Evolutionary conservation across 768 basidiomycete species (phyloP).

Genomic region (Russula virescens): DNA sequence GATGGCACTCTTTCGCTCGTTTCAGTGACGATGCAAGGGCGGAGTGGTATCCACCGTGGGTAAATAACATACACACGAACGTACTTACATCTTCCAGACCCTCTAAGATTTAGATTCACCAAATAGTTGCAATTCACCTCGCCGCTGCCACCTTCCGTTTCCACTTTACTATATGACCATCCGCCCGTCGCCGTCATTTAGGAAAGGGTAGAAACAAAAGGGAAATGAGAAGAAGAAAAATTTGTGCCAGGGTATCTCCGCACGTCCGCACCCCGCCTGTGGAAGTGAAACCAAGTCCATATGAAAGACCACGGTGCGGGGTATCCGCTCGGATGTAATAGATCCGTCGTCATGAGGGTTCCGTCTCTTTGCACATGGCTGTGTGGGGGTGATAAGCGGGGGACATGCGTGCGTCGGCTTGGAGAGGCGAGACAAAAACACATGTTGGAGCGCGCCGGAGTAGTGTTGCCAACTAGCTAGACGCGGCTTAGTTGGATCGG

Average conservation of each 20-base stretch:
- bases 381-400: too few species aligned
- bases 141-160: too few species aligned
- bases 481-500: neutral
- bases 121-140: neutral
- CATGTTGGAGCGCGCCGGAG: neutral
- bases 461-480: neutral
- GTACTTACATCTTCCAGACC: neutral
- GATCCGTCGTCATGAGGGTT: neutral
- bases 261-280: too few species aligned
- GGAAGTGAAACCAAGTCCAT: too few species aligned
- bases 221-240: neutral
- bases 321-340: too few species aligned
- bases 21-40: neutral
- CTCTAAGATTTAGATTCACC: conserved; percentile 5
- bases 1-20: neutral
- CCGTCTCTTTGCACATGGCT: too few species aligned
- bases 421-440: neutral
- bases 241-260: too few species aligned
- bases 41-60: neutral
- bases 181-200: too few species aligned
- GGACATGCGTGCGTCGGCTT: neutral
- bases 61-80: neutral
- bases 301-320: too few species aligned
- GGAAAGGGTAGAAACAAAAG: neutral
- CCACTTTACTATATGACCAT: neutral